These are phyloP conservation scores for Sambucus nigra DNA, from an alignment of 129 eudicot genomes.

Conservation along the genomic window DNA sequence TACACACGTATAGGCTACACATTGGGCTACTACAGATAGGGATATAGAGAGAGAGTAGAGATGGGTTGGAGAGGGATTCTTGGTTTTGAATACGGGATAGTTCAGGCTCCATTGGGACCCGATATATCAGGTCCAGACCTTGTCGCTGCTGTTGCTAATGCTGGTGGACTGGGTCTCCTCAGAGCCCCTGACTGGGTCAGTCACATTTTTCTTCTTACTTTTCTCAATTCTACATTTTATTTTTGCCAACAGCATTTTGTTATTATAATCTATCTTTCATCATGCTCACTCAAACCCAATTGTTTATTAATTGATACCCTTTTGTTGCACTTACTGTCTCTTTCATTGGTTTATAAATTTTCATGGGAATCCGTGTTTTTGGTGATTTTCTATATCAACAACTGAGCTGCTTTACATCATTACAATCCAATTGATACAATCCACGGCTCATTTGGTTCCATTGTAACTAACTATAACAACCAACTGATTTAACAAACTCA, in stretches of 20 bases:
- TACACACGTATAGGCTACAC: too few relatives aligned
- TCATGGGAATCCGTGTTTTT: too few relatives aligned
- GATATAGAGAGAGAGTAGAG: neutral
- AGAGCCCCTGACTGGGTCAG: slow-evolving; percentile 91
- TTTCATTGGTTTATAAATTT: too few relatives aligned
- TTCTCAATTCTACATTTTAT: neutral
- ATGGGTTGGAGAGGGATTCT: slow-evolving; percentile 85
- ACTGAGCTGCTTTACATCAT: too few relatives aligned
- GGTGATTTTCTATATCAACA: too few relatives aligned
- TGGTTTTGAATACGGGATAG: slow-evolving; percentile 83
- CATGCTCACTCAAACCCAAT: neutral
- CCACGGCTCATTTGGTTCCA: too few relatives aligned
- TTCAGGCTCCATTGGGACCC: slow-evolving; percentile 91
- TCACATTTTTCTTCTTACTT: neutral
- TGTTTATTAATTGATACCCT: too few relatives aligned
- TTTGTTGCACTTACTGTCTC: too few relatives aligned
- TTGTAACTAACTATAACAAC: too few relatives aligned
- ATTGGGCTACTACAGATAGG: neutral
- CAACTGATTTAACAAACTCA: too few relatives aligned
- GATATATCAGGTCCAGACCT: slow-evolving; percentile 91
- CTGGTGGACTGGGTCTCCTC: slow-evolving; percentile 82
- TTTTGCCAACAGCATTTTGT: neutral
- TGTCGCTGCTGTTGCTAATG: slow-evolving; percentile 92
- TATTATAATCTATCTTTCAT: slow-evolving; percentile 3
- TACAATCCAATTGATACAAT: too few relatives aligned